Percentiles rank a stretch among this genome's conserved stretches.
Conservation (phyloP, 768 basidiomycete genomes). For the Pisolithus sp. region DNA sequence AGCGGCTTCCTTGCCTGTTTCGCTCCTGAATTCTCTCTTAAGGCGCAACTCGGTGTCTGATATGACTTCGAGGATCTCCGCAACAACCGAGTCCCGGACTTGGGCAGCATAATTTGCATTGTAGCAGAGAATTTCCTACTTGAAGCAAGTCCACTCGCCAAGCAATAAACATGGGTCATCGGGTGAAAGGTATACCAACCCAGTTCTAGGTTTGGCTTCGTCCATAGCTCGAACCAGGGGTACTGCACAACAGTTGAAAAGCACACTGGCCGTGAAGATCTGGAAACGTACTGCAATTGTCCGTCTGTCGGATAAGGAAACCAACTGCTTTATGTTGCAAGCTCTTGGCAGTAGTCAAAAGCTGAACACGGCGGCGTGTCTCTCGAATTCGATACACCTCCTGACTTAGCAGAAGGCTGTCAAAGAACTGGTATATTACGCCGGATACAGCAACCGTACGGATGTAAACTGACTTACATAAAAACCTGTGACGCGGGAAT, state of each 20-base stretch:
- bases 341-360: no score
- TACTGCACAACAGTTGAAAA: slow-evolving; percentile 43
- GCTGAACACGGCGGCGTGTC: slow-evolving; percentile 75
- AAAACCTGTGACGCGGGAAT: no score
- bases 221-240: slow-evolving; percentile 94
- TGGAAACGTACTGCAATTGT: slow-evolving; percentile 59
- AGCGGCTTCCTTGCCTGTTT: slow-evolving; percentile 68
- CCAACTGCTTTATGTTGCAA: no score
- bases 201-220: slow-evolving; percentile 67
- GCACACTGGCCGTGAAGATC: not conserved
- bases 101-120: slow-evolving; percentile 85
- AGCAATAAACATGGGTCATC: slow-evolving; percentile 81
- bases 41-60: slow-evolving; percentile 81
- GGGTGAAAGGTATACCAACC: no score
- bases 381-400: slow-evolving; percentile 89
- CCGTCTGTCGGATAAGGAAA: slow-evolving; percentile 74
- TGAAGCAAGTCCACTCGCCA: slow-evolving; percentile 79
- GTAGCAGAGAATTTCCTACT: slow-evolving; percentile 61
- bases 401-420: slow-evolving; percentile 76
- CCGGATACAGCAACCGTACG: slow-evolving; percentile 4
- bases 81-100: slow-evolving; percentile 63
- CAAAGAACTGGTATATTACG: slow-evolving; percentile 64
- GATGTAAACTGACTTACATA: slow-evolving; percentile 21
- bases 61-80: slow-evolving; percentile 82
- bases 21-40: slow-evolving; percentile 86